Base-by-base conservation (phyloP, 2,329 filamentous ascomycete genomes). In the Aspergillus tanneri region DNA sequence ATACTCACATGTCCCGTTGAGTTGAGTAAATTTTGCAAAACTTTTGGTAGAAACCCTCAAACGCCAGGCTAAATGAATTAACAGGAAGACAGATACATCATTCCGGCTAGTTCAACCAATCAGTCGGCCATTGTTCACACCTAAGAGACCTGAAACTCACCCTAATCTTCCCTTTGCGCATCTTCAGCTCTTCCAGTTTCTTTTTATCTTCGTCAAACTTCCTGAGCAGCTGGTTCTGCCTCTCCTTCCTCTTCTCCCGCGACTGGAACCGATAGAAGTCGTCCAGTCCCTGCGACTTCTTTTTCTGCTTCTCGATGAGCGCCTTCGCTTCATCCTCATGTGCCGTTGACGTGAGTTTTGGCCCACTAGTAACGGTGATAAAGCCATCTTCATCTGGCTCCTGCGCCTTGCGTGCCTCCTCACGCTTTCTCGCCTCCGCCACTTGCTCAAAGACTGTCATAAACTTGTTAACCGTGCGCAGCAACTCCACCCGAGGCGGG, bases 331-430 rank as follows among this genome's bases (percentile, higher is more conserved):
- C 90, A 58, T 86, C 86, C 53, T 84, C 79, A 46, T 85, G 81
- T 2, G 88, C 90, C 1, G 88, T 84, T n/a, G 86, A 87, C 5
- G 78, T 78, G 49, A 86, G 77, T 50, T 79, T 78, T 30, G 88
- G 87, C 21, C 90, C 90, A 46, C 88, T 81, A 1, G 85, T 87
- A 19, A 99, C 93, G 3, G 91, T 97, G 40, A 97, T 81, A 67
- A 99, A 99, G 2, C 93, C 93, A 68, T 99, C 93, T 63, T 90
- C 91, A 68, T 99, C 93, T 0, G 92, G 90, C 61, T 90, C 85
- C 58, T 87, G 86, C 52, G 88, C 83, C 52, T 86, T 74, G 46
- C 80, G 65, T 72, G 86, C 64, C 76, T 78, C 72, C 74, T 84
- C 56, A 63, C 79, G 58, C 76, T 85, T 70, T 77, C 85, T 71